A percentile compares a stretch with the other conserved stretches of the same genome.
phyloP scores from a whole-genome alignment of 2,329 filamentous ascomycete genomes.

The Gremmenia infestans region DNA sequence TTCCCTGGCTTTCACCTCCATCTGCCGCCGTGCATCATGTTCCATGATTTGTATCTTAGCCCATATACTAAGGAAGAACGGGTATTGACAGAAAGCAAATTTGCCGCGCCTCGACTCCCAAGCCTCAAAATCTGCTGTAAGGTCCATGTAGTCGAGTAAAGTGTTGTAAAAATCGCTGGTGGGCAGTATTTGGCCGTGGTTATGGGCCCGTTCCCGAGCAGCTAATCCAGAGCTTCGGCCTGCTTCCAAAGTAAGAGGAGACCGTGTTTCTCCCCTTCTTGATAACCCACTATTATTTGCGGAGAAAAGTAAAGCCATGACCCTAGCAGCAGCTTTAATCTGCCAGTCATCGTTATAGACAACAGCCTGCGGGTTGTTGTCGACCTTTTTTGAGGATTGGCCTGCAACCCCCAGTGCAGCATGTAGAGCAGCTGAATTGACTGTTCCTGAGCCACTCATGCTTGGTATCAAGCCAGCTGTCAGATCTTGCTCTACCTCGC shows the following conservation, averaged over 20 bases:
- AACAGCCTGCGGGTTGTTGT: constrained; percentile 50
- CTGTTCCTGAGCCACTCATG: constrained; percentile 58
- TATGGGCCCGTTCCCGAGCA: constrained; percentile 38
- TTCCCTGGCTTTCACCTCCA: constrained; percentile 82
- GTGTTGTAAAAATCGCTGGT: constrained; percentile 86
- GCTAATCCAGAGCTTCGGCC: constrained; percentile 36
- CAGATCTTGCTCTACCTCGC: constrained; percentile 53
- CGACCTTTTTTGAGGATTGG: constrained; percentile 47
- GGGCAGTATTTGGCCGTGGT: constrained; percentile 63
- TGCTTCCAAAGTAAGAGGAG: constrained; percentile 31
- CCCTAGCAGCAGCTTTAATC: constrained; percentile 71
- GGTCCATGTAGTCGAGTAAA: constrained; percentile 78
- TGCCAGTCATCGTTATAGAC: constrained; percentile 86
- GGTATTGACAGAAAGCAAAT: constrained; percentile 89
- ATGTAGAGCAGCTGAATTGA: constrained; percentile 62
- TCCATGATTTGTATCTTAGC: constrained; percentile 89
- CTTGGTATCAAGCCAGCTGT: constrained; percentile 68
- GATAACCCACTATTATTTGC: constrained; percentile 61
- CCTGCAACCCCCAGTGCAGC: constrained; percentile 62
- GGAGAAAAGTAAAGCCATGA: constrained; percentile 75
- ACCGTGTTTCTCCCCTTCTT: constrained; percentile 35
- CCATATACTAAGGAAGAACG: constrained; percentile 86
- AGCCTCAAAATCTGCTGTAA: constrained; percentile 78
- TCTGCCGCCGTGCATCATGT: constrained; percentile 80
- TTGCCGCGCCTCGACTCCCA: constrained; percentile 74